Base-by-base conservation (phyloP, 1,284 basidiomycete species). In the Irpex sp. region DNA sequence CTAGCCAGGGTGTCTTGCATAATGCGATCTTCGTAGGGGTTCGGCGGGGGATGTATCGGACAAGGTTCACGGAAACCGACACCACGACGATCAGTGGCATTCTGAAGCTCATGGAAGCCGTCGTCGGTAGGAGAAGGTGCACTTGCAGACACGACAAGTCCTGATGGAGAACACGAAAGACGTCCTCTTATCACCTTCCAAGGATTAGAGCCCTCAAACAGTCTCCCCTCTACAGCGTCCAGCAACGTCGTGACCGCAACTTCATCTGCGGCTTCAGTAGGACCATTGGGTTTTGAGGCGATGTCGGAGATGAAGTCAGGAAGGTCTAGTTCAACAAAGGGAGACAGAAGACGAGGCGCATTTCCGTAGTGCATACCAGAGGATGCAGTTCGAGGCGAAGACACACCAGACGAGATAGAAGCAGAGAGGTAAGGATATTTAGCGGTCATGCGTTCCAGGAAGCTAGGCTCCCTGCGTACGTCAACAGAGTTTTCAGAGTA, bases 151-250 rank as follows among this genome's bases (percentile, higher is more conserved):
- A 36, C 49, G 37, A n/a, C 50, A 8, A 17, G n/a, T 21, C 7
- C 19, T 8, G 15, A 21, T 17, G 49, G 56, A 43, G 47, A 21
- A 55, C 21, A 33, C 1, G 50, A 9, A 33, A 74, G 64, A 6
- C 70, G 37, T 0, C 47, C 37, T 57, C 67, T 66, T 17, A 73
- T 60, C n/a, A 59, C 64, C 8, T 7, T 36, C 70, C 71, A 72
- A 9, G 69, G 70, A 58, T 73, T 68, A 8, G 69, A 65, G 15
- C 60, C 66, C 43, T 70, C 70, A 58, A 73, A 72, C 0, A 73
- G 63, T 9, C 65, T 60, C 9, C 70, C 73, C 1, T 65, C n/a
- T 13, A 73, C 39, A 13, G 66, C 54, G 15, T 70, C 71, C 1
- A 57, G 35, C 3, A 74, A 65, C 13, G 35, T 50, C 39, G 33